phyloP scores from a whole-genome alignment of 805 yeast species.

The Tetrapisispora taiwanensis region DNA sequence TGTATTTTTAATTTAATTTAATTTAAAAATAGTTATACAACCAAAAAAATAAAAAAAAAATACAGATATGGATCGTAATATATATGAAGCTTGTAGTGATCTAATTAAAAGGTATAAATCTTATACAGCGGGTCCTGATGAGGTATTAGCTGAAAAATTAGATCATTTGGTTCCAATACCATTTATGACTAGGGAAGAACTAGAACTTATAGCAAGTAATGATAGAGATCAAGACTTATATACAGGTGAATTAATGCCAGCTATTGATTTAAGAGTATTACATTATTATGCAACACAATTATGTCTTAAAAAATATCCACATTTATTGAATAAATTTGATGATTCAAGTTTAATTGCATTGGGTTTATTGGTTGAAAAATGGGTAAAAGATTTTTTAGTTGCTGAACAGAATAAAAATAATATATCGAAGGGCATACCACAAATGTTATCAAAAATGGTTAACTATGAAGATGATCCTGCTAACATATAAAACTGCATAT shows the following conservation, averaged over 20 bases:
- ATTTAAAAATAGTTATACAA: no score
- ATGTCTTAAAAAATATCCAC: conserved; percentile 24
- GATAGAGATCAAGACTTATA: conserved; percentile 20
- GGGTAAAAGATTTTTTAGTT: conserved; percentile 28
- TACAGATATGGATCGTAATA: conserved; percentile 21
- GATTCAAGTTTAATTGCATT: conserved; percentile 31
- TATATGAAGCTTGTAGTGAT: conserved; percentile 26
- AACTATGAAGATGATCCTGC: conserved; percentile 22
- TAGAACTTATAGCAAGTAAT: conserved; percentile 12
- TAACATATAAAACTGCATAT: conserved; percentile 19
- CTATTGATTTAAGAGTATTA: conserved; percentile 27
- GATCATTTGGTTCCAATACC: conserved; percentile 26
- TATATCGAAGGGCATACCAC: background rate
- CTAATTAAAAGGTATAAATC: conserved; percentile 17
- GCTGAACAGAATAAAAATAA: conserved; percentile 1
- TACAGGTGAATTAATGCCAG: conserved; percentile 22
- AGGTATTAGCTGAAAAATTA: conserved; percentile 21
- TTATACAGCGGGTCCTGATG: conserved; percentile 25
- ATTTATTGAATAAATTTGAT: conserved; percentile 23
- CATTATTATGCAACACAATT: conserved; percentile 31
- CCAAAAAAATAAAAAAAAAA: background rate
- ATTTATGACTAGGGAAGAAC: conserved; percentile 23
- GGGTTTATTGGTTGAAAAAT: conserved; percentile 30
- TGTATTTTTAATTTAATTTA: no score
- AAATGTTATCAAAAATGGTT: conserved; percentile 12